Evolutionary conservation across 2,329 filamentous ascomycete genomes (phyloP), one percentile per base, ranked within the genome.

Genomic region (Xylogone sp.): DNA sequence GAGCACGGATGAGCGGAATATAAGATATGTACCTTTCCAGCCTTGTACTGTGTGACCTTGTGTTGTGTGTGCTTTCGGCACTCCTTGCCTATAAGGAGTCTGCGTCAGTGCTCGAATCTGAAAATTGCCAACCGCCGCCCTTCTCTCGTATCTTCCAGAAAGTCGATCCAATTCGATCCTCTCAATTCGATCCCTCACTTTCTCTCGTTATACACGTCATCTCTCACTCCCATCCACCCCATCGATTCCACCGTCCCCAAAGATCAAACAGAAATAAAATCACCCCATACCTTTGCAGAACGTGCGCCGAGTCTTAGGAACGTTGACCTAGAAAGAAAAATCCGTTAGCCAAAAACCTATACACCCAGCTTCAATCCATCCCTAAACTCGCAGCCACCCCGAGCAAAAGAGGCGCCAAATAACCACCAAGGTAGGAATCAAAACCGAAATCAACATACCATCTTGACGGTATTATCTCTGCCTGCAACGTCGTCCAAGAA

Each of bases 31-130:
- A 87, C 85, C 86, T 96, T 96, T 77, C 90, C 90, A 72, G 90
- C 89, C 83, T 95, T 96, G 87, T 96, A 96, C 81, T 96, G 90
- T 67, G 90, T 94, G 72, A 94, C 89, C 81, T 90, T 90, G 84
- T 92, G 88, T 76, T 90, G 86, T 71, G 87, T 90, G 84, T 92
- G 88, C 81, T 91, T 90, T 71, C 82, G 84, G 89, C 91, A 96
- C 71, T 90, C 85, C 83, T 88, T 92, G 82, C 88, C 34, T 39
- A 16, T 39, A 9, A 7, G n/a, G n/a, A 7, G n/a, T 39, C 34
- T 16, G 5, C 34, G 34, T 39, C 34, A 39, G 34, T 16, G n/a
- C 10, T 39, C 34, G 34, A 39, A 39, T 16, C 34, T 39, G 5
- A 13, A 39, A 39, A 16, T 39, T 18, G 4, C 13, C 10, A 39